Evolutionary conservation across 495 filamentous ascomycete genomes (phyloP).

Genomic region (Penicillium waksmanii): DNA sequence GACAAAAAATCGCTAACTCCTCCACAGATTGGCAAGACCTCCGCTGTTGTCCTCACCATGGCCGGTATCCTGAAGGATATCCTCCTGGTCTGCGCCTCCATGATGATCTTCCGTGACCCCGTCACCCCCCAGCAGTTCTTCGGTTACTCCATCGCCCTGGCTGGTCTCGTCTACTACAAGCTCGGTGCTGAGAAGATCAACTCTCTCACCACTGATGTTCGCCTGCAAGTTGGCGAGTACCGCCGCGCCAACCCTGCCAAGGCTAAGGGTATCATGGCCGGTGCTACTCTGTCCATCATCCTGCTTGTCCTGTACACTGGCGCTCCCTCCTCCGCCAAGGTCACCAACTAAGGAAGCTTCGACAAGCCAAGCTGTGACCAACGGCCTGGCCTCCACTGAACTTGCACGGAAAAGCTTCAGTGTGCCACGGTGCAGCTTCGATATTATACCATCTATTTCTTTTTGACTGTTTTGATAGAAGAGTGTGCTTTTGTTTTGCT

Average conservation of each 20-base stretch:
- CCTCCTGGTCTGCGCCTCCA: conserved; percentile 82
- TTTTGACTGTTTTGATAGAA: conserved; percentile 24
- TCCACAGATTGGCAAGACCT: conserved; percentile 90
- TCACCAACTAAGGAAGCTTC: conserved; percentile 24
- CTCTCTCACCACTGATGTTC: conserved; percentile 64
- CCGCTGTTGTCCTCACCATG: conserved; percentile 89
- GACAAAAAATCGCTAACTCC: conserved; percentile 27
- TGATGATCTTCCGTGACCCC: conserved; percentile 82
- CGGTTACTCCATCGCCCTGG: conserved; percentile 87
- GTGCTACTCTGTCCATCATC: conserved; percentile 55
- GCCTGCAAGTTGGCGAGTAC: conserved; percentile 48
- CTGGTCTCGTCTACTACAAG: conserved; percentile 91
- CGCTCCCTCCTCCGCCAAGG: conserved; percentile 19
- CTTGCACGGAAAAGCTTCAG: conserved; percentile 7
- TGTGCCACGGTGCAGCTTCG: conserved; percentile 8
- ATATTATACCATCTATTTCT: conserved; percentile 6
- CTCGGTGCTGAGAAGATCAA: conserved; percentile 78
- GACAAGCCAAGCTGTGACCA: conserved; percentile 3
- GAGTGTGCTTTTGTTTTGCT: conserved; percentile 13
- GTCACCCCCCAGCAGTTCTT: conserved; percentile 82
- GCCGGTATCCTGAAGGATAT: conserved; percentile 97
- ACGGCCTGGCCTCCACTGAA: conserved; percentile 2
- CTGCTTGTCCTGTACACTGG: conserved; percentile 60
- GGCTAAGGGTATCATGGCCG: conserved; percentile 68
- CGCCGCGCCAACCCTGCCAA: conserved; percentile 65